Percentiles rank a stretch among this genome's conserved stretches.
Conservation (phyloP, 2,329 filamentous ascomycete genomes). For the Aureobasidium sp. region DNA sequence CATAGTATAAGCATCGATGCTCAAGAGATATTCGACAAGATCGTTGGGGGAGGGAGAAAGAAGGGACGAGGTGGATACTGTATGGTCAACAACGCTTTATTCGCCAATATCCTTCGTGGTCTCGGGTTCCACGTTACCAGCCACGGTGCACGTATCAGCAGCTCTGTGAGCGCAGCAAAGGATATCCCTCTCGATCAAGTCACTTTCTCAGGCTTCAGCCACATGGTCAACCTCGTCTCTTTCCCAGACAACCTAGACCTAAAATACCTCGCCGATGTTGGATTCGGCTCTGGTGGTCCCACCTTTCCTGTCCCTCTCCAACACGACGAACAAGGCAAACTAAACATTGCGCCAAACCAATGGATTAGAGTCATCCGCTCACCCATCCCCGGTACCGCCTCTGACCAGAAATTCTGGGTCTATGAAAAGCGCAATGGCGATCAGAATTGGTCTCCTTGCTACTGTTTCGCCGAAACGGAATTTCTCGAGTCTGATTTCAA, state of each 20-base stretch:
- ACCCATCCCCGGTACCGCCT: conserved; percentile 21
- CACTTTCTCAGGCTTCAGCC: conserved; percentile 25
- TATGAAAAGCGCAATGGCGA: conserved; percentile 31
- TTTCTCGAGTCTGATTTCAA: conserved; percentile 54
- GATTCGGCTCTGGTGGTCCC: conserved; percentile 30
- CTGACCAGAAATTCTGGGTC: conserved; percentile 35
- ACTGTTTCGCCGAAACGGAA: conserved; percentile 59
- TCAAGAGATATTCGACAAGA: conserved; percentile 44
- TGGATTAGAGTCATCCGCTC: neutral
- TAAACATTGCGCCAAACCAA: neutral
- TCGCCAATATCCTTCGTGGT: conserved; percentile 42
- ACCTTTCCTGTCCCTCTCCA: conserved; percentile 24
- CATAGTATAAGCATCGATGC: conserved; percentile 42
- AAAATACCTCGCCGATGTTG: conserved; percentile 33
- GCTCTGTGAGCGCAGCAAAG: conserved; percentile 37
- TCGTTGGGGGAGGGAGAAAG: conserved; percentile 23
- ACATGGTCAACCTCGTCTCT: conserved; percentile 38
- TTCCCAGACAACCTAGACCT: conserved; percentile 25
- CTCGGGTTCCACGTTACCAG: conserved; percentile 41
- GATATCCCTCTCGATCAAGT: conserved; percentile 29
- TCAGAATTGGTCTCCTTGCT: conserved; percentile 50
- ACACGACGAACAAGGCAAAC: neutral
- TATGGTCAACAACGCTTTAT: conserved; percentile 51
- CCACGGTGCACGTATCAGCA: conserved; percentile 33
- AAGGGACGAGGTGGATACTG: conserved; percentile 49